Conservation (phyloP, 208 protist genomes). For the Trypanosoma mega region DNA sequence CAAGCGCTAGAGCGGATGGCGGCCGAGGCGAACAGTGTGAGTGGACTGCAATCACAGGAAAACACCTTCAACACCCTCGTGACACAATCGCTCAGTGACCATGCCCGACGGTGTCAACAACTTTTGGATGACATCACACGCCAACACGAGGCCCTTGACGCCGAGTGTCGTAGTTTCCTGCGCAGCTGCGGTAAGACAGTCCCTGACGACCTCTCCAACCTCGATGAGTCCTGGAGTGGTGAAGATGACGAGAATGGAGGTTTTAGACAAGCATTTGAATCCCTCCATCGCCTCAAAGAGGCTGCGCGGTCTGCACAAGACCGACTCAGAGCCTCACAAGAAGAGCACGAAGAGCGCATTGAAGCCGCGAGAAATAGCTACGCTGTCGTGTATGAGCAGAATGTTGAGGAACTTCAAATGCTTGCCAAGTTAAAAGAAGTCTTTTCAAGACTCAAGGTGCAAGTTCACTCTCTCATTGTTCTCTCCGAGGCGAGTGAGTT, state of each 20-base stretch:
- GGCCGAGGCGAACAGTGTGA: slow-evolving; percentile 25
- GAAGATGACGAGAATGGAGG: slow-evolving; percentile 24
- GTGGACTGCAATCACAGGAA: slow-evolving; percentile 48
- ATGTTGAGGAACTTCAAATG: slow-evolving; percentile 59
- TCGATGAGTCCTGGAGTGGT: slow-evolving; percentile 11
- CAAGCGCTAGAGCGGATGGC: slow-evolving; percentile 44
- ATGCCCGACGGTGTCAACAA: slow-evolving; percentile 35
- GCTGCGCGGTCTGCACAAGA: slow-evolving; percentile 32
- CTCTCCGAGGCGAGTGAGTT: slow-evolving; percentile 50
- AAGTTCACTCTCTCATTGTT: slow-evolving; percentile 60
- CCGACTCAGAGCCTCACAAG: slow-evolving; percentile 27
- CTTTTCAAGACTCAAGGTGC: slow-evolving; percentile 56
- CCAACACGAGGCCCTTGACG: slow-evolving; percentile 39
- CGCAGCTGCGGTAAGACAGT: slow-evolving; percentile 35
- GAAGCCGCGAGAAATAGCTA: slow-evolving; percentile 25
- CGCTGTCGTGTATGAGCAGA: slow-evolving; percentile 38
- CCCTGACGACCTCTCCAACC: slow-evolving; percentile 24
- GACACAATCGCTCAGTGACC: slow-evolving; percentile 40
- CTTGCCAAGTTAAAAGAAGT: slow-evolving; percentile 60
- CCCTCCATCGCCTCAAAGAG: slow-evolving; percentile 26
- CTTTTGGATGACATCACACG: slow-evolving; percentile 31
- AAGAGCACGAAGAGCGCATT: slow-evolving; percentile 26
- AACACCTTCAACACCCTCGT: slow-evolving; percentile 43
- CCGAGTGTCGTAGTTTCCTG: slow-evolving; percentile 43
- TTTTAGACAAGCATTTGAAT: slow-evolving; percentile 29